Base-by-base conservation (phyloP, 1,284 basidiomycete genomes). In the Mycena citricolor region DNA sequence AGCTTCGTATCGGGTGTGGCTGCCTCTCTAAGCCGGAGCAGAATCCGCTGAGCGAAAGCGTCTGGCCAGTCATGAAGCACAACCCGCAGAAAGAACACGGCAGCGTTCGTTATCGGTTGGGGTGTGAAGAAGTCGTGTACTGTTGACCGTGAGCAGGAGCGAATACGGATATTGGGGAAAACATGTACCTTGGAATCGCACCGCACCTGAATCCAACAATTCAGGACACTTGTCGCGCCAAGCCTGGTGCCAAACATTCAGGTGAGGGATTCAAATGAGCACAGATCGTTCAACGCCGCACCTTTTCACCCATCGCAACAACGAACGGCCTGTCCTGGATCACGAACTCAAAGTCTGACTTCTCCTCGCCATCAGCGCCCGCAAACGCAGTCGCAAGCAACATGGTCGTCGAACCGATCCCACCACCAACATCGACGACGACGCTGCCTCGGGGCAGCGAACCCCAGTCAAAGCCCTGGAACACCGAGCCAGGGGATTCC, bases 321-420 rank as follows among this genome's bases (percentile, higher is more conserved):
- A 87, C 83, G 3, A 77, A 73, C 12, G 72, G 69, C 23, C 80
- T 69, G 58, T 87, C 86, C 56, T 88, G 86, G n/a, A 89, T 69
- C 16, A 86, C 63, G 55, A 86, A 86, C 39, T 67, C n/a, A n/a
- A n/a, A n/a, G n/a, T n/a, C 54, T 44, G 8, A 43, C 48, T 2
- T 32, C 42, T 21, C 46, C 13, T 53, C 57, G 23, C 54, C 54
- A 10, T 59, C 57, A 10, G 48, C 51, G 25, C 54, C 57, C 10
- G 58, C 63, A 48, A 80, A 80, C 2, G 76, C 70, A 32, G 74
- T 73, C 1, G 45, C 45, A 5, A 58, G 41, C 13, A 19, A 14
- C 23, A 54, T 28, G 4, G 36, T 16, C 10, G 47, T 32, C 26
- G 32, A 39, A 8, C 58, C 60, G 10, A 53, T 39, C 2, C 61